phyloP scores from a whole-genome alignment of 768 basidiomycete species.

The Boletus sp. region DNA sequence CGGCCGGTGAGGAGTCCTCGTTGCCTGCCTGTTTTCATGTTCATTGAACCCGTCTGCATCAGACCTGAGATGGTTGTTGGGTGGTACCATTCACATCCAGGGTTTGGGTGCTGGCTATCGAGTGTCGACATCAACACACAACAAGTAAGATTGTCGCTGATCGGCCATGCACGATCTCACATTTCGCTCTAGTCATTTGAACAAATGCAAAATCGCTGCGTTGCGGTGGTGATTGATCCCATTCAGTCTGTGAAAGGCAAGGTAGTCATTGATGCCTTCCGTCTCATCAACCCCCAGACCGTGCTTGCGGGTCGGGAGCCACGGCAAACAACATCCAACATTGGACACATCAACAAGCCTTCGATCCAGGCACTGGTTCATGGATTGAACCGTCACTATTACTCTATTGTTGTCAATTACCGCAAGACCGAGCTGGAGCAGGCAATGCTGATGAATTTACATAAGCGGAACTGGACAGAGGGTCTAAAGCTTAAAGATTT shows the following conservation, averaged over 20 bases:
- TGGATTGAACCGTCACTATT: constrained; percentile 96
- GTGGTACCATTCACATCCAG: constrained; percentile 99
- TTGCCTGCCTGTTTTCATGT: neutral
- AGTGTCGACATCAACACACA: constrained; percentile 99
- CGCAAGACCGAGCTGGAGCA: constrained; percentile 98
- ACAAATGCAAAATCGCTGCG: constrained; percentile 86
- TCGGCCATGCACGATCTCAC: constrained; percentile 13
- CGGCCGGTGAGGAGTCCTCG: constrained; percentile 62
- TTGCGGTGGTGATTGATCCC: constrained; percentile 96
- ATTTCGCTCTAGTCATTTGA: constrained; percentile 78
- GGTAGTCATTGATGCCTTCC: constrained; percentile 98
- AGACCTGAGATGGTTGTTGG: constrained; percentile 98
- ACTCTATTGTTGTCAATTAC: constrained; percentile 96
- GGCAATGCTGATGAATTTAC: constrained; percentile 97
- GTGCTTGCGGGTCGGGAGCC: constrained; percentile 92
- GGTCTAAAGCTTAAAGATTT: constrained; percentile 92
- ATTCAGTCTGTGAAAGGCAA: constrained; percentile 99
- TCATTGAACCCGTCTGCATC: constrained; percentile 4
- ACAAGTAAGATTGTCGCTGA: constrained; percentile 51
- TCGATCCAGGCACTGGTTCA: constrained; percentile 98
- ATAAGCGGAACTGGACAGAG: constrained; percentile 99
- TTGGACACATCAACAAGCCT: constrained; percentile 99
- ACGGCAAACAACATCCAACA: constrained; percentile 95
- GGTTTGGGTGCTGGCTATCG: constrained; percentile 98
- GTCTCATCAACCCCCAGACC: constrained; percentile 88